phyloP scores from a whole-genome alignment of 768 basidiomycete genomes.

The Lactarius tabidus region DNA sequence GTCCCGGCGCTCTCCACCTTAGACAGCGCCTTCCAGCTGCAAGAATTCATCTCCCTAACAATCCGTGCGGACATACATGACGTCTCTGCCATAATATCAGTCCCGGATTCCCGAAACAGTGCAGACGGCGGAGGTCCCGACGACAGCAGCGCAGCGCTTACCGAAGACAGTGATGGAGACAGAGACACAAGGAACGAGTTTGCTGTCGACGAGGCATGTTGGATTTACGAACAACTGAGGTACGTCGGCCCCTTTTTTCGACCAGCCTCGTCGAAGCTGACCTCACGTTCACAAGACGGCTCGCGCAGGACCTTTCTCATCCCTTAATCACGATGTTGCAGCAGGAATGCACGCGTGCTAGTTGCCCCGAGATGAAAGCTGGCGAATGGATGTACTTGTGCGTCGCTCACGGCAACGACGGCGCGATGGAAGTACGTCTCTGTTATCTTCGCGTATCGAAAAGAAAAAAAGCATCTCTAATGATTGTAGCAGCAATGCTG shows the following conservation, averaged over 20 bases:
- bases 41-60: conserved; percentile 89
- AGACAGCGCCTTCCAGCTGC: conserved; percentile 90
- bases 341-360: conserved; percentile 77
- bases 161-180: conserved; percentile 34
- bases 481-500: conserved; percentile 70
- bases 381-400: conserved; percentile 97
- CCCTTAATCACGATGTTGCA: conserved; percentile 82
- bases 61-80: conserved; percentile 86
- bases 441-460: neutral
- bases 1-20: conserved; percentile 68
- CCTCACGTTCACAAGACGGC: conserved; percentile 48
- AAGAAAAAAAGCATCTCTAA: neutral
- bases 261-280: neutral
- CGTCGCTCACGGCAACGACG: conserved; percentile 88
- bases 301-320: conserved; percentile 83
- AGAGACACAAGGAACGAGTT: conserved; percentile 44
- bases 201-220: conserved; percentile 75
- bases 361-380: conserved; percentile 98
- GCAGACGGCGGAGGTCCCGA: conserved; percentile 29
- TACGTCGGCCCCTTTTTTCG: conserved; percentile 28
- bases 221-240: conserved; percentile 73
- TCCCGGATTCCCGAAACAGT: conserved; percentile 46
- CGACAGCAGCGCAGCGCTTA: conserved; percentile 15
- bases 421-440: conserved; percentile 71
- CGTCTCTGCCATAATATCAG: conserved; percentile 71